Conservation (phyloP, 805 yeast species). For the Wickerhamomyces kurtzmanii region DNA sequence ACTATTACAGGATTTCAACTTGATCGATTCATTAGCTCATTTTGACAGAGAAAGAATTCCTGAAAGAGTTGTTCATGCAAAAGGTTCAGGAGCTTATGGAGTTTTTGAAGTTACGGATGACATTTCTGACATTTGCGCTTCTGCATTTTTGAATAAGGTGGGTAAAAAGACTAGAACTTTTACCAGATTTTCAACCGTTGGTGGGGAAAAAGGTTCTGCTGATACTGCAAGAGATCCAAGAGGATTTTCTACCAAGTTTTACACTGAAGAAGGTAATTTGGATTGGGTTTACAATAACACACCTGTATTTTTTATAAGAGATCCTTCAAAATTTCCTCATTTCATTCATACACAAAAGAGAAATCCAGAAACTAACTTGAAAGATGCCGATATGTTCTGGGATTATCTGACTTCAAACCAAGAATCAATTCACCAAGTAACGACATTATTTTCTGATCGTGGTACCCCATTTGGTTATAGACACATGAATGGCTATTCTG, state of each 20-base stretch:
- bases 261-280: conserved; percentile 77
- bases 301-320: conserved; percentile 78
- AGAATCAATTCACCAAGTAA: conserved; percentile 69
- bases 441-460: conserved; percentile 67
- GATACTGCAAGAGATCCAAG: conserved; percentile 85
- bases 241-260: conserved; percentile 73
- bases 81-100: conserved; percentile 89
- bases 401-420: conserved; percentile 63
- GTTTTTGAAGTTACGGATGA: conserved; percentile 83
- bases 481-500: conserved; percentile 79
- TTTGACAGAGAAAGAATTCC: conserved; percentile 88
- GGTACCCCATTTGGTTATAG: conserved; percentile 73
- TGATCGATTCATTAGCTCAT: conserved; percentile 76
- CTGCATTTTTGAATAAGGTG: conserved; percentile 59
- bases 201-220: conserved; percentile 76
- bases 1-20: conserved; percentile 70
- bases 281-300: conserved; percentile 85
- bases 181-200: conserved; percentile 79
- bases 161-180: conserved; percentile 74
- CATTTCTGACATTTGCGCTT: conserved; percentile 59
- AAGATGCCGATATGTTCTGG: conserved; percentile 76
- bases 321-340: conserved; percentile 79
- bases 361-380: conserved; percentile 70
- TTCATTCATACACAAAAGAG: conserved; percentile 87
- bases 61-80: conserved; percentile 89